These are phyloP conservation scores for Dictyostelium intermedium DNA, from an alignment of 78 protist genomes.

Conservation along the genomic window DNA sequence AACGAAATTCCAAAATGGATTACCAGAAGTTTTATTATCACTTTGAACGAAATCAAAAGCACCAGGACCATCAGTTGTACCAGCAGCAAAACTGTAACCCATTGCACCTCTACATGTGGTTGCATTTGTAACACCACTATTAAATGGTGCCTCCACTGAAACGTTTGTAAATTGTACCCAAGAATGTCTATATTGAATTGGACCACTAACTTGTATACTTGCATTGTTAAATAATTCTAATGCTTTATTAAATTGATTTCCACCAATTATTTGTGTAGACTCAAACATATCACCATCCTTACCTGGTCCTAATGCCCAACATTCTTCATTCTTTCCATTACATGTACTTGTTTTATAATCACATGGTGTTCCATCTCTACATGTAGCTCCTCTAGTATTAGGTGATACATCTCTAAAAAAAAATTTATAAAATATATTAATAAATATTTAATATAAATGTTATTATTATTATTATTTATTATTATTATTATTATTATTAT, in stretches of 20 bases:
- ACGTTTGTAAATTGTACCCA: slow-evolving; percentile 67
- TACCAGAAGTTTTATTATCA: slow-evolving; percentile 69
- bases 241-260: slow-evolving; percentile 73
- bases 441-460: too few relatives aligned
- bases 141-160: slow-evolving; percentile 42
- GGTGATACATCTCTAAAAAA: slow-evolving; percentile 79
- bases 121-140: neutral
- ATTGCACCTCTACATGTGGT: slow-evolving; percentile 83
- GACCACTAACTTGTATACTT: slow-evolving; percentile 27
- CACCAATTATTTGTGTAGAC: slow-evolving; percentile 80
- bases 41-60: slow-evolving; percentile 86
- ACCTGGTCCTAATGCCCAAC: slow-evolving; percentile 81
- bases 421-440: too few relatives aligned
- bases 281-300: slow-evolving; percentile 70
- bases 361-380: slow-evolving; percentile 77
- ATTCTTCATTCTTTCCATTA: slow-evolving; percentile 71
- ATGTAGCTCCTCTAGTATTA: slow-evolving; percentile 83
- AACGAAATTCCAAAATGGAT: slow-evolving; percentile 82
- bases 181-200: slow-evolving; percentile 64
- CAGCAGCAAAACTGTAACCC: slow-evolving; percentile 89
- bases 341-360: slow-evolving; percentile 56
- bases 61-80: slow-evolving; percentile 92
- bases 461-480: too few relatives aligned
- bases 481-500: too few relatives aligned
- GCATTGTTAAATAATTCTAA: slow-evolving; percentile 40